A percentile compares a stretch with the other conserved stretches of the same genome.
phyloP scores from a whole-genome alignment of 495 filamentous ascomycete species.

The Penicillium daleae region DNA sequence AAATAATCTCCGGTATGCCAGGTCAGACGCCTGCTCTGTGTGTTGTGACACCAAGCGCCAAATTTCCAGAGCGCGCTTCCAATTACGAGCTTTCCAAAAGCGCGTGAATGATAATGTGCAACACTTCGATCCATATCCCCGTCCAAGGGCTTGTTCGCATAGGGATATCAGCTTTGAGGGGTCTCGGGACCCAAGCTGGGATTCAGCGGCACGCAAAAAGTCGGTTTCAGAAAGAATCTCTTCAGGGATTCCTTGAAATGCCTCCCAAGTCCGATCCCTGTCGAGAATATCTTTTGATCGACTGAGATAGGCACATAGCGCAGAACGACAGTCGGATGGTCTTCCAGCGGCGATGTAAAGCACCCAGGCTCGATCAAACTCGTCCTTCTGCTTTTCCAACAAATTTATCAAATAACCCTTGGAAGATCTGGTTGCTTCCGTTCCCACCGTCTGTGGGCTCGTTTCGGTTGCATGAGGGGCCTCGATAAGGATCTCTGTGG shows the following conservation, averaged over 20 bases:
- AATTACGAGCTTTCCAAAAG: slow-evolving; percentile 40
- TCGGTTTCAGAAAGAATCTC: slow-evolving; percentile 37
- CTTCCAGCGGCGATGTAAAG: slow-evolving; percentile 37
- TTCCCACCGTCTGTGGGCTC: neutral
- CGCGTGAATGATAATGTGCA: slow-evolving; percentile 36
- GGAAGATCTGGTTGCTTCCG: slow-evolving; percentile 11
- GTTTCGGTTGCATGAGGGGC: neutral
- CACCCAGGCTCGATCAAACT: slow-evolving; percentile 43
- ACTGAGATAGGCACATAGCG: slow-evolving; percentile 45
- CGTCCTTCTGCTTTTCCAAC: slow-evolving; percentile 17
- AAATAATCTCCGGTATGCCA: neutral
- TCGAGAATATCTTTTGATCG: slow-evolving; percentile 38
- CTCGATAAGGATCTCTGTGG: slow-evolving; percentile 5
- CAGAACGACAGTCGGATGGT: slow-evolving; percentile 29
- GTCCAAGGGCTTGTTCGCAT: slow-evolving; percentile 37
- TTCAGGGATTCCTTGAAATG: slow-evolving; percentile 45
- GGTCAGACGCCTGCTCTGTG: neutral
- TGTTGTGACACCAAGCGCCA: slow-evolving; percentile 14
- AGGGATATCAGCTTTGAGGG: slow-evolving; percentile 26
- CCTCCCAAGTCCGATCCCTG: slow-evolving; percentile 39
- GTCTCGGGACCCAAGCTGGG: slow-evolving; percentile 27
- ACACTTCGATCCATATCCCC: slow-evolving; percentile 24
- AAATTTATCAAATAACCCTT: slow-evolving; percentile 25
- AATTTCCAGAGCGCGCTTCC: slow-evolving; percentile 26
- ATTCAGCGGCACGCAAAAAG: slow-evolving; percentile 41